phyloP scores from a whole-genome alignment of 2,329 filamentous ascomycete genomes.

The Colletotrichum caudatum region DNA sequence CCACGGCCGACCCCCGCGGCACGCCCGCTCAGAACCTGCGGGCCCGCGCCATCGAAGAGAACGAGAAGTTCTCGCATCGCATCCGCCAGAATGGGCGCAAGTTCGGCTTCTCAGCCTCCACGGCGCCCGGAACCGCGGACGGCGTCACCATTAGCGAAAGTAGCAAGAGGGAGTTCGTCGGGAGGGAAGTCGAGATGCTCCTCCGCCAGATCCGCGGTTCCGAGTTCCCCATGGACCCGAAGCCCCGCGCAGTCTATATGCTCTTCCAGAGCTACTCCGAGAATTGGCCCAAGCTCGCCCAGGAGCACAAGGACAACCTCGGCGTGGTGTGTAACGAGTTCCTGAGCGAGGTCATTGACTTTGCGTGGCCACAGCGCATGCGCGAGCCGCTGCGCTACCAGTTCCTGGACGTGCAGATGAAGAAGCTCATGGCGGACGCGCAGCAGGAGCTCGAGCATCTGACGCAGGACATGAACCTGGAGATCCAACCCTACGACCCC shows the following conservation, averaged over 20 bases:
- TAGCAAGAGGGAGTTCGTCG: constrained; percentile 62
- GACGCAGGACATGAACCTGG: constrained; percentile 64
- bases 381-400: constrained; percentile 62
- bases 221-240: constrained; percentile 65
- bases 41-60: constrained; percentile 64
- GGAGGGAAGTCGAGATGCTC: constrained; percentile 61
- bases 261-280: constrained; percentile 66
- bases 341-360: constrained; percentile 62
- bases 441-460: constrained; percentile 60
- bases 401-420: constrained; percentile 63
- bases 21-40: constrained; percentile 65
- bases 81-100: constrained; percentile 64
- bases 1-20: constrained; percentile 61
- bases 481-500: constrained; percentile 65
- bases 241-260: constrained; percentile 65
- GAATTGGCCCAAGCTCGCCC: constrained; percentile 64
- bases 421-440: constrained; percentile 59
- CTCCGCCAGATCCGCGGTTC: constrained; percentile 64
- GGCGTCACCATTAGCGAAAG: constrained; percentile 50
- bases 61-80: constrained; percentile 61
- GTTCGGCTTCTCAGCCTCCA: constrained; percentile 55
- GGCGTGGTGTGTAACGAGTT: constrained; percentile 67
- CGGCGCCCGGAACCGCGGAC: constrained; percentile 22
- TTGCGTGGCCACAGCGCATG: constrained; percentile 64
- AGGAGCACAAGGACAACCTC: constrained; percentile 67